phyloP scores from a whole-genome alignment of 345 rosid species.

The Eucalyptus regnans region DNA sequence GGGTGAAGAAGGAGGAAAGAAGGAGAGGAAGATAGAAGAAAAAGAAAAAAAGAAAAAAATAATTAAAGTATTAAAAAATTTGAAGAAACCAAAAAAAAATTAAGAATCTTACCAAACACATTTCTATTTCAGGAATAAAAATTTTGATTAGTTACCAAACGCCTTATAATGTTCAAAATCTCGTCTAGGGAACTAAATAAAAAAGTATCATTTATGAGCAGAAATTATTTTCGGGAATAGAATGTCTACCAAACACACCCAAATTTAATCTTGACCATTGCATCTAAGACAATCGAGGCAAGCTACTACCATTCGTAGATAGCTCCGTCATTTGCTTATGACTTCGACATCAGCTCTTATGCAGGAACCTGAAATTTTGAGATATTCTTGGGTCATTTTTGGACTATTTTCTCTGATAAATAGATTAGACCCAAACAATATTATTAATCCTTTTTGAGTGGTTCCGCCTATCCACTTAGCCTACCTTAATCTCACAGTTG shows the following conservation, averaged over 20 bases:
- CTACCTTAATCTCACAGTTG: background rate
- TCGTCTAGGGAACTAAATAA: rapidly evolving
- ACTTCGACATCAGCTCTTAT: background rate
- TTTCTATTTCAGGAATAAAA: too few species aligned
- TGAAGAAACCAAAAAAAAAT: too few species aligned
- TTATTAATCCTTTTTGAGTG: background rate
- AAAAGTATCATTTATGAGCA: too few species aligned
- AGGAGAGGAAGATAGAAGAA: too few species aligned
- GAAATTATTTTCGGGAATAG: rapidly evolving
- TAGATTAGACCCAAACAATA: background rate
- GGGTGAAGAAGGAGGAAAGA: too few species aligned
- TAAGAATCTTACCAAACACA: too few species aligned
- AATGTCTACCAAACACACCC: too few species aligned
- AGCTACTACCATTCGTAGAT: background rate
- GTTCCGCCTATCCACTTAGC: background rate
- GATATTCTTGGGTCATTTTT: background rate
- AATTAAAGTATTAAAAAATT: too few species aligned
- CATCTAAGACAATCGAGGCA: background rate
- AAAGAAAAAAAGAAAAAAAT: too few species aligned
- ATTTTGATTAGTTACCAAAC: rapidly evolving
- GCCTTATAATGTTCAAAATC: rapidly evolving
- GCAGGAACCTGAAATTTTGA: background rate
- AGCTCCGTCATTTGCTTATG: background rate
- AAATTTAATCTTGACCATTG: background rate
- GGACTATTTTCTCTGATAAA: background rate